Evolutionary conservation across 2,329 filamentous ascomycete genomes (phyloP).

Genomic region (Xylariaceae sp.): DNA sequence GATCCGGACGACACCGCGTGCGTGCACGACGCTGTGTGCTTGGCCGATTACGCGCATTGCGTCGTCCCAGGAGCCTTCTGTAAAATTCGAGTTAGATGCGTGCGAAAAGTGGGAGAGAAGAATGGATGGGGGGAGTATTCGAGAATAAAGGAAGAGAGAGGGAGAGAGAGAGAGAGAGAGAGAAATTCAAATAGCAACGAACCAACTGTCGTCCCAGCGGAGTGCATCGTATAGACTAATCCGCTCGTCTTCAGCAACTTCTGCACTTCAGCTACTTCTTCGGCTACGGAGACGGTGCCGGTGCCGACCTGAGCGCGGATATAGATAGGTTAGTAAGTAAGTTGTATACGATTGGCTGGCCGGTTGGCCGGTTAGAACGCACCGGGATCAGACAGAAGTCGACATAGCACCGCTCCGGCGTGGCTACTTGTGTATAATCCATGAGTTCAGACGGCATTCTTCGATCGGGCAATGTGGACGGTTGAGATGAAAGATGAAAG

Average conservation of each 20-base stretch:
- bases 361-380: conserved; percentile 26
- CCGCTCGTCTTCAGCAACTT: conserved; percentile 75
- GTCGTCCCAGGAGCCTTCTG: conserved; percentile 87
- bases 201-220: conserved; percentile 89
- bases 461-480: not conserved
- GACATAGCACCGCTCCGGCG: conserved; percentile 71
- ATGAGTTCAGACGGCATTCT: conserved; percentile 8
- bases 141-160: not conserved
- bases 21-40: conserved; percentile 72
- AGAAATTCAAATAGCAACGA: conserved; percentile 32
- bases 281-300: conserved; percentile 65
- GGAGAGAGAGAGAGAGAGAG: not conserved
- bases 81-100: not conserved
- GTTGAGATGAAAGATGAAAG: too few species aligned
- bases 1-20: conserved; percentile 70
- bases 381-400: conserved; percentile 91
- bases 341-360: not conserved
- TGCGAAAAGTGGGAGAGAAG: not conserved
- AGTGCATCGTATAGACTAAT: conserved; percentile 83
- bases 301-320: conserved; percentile 64
- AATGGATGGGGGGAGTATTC: not conserved
- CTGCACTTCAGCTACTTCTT: conserved; percentile 85
- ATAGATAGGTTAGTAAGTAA: not conserved
- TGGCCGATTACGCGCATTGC: conserved; percentile 84
- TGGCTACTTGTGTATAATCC: conserved; percentile 47